phyloP scores from a whole-genome alignment of 257 asterid species.

The Plectranthus barbatus region DNA sequence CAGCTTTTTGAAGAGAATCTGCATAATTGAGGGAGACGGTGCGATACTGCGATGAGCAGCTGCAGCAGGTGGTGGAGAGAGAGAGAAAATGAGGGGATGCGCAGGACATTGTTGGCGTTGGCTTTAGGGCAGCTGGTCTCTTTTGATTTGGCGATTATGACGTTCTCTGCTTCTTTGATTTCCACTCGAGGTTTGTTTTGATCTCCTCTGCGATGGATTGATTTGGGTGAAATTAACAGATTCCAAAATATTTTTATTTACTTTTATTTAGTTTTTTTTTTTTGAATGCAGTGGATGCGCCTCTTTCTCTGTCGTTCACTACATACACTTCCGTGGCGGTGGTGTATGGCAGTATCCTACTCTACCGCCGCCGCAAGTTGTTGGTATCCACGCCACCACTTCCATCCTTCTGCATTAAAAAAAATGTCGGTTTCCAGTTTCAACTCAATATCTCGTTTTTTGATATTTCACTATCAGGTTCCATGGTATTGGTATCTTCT shows the following conservation, averaged over 20 bases:
- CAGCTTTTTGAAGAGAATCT: no score
- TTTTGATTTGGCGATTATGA: slow-evolving; percentile 28
- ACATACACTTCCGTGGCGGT: slow-evolving; percentile 43
- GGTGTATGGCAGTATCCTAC: slow-evolving; percentile 56
- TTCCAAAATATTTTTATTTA: background rate
- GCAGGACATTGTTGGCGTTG: slow-evolving; percentile 24
- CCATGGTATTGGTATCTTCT: slow-evolving; percentile 74
- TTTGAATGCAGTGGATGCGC: slow-evolving; percentile 36
- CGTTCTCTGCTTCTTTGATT: slow-evolving; percentile 46
- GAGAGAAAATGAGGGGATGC: slow-evolving; percentile 19
- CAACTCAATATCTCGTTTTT: background rate
- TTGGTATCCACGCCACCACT: slow-evolving; percentile 23
- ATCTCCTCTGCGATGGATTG: no score
- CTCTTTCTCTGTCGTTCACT: slow-evolving; percentile 56
- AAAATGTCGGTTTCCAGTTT: background rate
- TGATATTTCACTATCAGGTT: slow-evolving; percentile 48
- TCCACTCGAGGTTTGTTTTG: slow-evolving; percentile 23
- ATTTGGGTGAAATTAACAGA: no score
- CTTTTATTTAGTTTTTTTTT: background rate
- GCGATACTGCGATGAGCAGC: slow-evolving; percentile 5
- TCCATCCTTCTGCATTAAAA: background rate
- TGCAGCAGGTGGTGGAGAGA: slow-evolving; percentile 18
- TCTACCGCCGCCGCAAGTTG: slow-evolving; percentile 48
- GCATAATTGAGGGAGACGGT: no score
- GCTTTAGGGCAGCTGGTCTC: slow-evolving; percentile 60